Percentiles rank a stretch among this genome's conserved stretches.
Conservation (phyloP, 139 green algal species). For the Chlamydomonas sp. region DNA sequence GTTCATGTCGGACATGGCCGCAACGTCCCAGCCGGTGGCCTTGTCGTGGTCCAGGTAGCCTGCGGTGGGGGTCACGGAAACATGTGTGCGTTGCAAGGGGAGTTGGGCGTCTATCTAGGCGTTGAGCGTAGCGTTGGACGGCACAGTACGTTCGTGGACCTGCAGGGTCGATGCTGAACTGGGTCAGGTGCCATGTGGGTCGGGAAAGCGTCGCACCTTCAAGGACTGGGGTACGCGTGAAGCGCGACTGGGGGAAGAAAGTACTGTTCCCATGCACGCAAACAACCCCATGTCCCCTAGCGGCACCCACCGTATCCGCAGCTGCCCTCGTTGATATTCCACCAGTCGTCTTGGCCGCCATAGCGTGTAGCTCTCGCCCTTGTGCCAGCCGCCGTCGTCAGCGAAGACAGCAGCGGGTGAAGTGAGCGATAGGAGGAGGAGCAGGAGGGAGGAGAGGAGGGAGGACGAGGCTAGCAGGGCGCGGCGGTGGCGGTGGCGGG, state of each 20-base stretch:
- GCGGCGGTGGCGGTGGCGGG: too few species aligned
- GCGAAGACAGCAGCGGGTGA: background rate
- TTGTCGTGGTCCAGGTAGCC: constrained; percentile 14
- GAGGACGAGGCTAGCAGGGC: too few species aligned
- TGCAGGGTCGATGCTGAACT: too few species aligned
- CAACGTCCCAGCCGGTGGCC: constrained; percentile 34
- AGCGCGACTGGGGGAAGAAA: too few species aligned
- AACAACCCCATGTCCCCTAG: too few species aligned
- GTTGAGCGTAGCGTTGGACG: background rate
- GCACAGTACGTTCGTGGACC: too few species aligned
- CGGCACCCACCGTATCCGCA: constrained; percentile 20
- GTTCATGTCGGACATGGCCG: constrained; percentile 31
- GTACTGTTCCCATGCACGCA: too few species aligned
- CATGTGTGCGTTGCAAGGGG: background rate
- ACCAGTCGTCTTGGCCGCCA: constrained; percentile 4
- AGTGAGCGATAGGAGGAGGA: background rate
- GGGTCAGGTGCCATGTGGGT: too few species aligned
- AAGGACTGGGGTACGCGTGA: too few species aligned
- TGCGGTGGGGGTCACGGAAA: background rate
- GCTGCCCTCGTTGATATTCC: constrained; percentile 26
- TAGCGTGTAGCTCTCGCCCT: background rate
- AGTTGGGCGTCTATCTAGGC: background rate
- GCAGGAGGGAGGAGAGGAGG: background rate
- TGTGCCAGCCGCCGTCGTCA: background rate
- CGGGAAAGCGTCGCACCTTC: too few species aligned